These are phyloP conservation scores for Schoenoplectus tabernaemontani DNA, from an alignment of 202 grass and related monocot genomes.

Conservation along the genomic window DNA sequence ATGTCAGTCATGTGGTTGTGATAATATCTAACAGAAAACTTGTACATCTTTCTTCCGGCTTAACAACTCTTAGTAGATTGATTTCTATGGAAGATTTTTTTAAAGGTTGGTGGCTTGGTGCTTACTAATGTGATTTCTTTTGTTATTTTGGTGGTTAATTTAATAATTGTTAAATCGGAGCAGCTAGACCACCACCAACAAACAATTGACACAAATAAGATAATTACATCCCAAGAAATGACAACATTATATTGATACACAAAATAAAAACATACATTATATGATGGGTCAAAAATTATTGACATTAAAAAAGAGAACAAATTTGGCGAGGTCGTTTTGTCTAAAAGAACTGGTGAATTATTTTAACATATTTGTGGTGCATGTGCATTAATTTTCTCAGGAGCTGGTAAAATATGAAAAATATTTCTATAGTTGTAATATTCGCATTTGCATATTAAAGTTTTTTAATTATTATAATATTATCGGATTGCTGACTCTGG, in stretches of 20 bases:
- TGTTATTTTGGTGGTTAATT: not conserved
- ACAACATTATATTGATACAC: not conserved
- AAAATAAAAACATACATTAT: not conserved
- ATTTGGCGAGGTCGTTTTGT: not conserved
- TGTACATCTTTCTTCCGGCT: not conserved
- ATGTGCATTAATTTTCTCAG: too few species aligned
- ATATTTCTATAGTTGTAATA: too few species aligned
- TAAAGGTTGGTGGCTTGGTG: not conserved
- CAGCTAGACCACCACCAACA: not conserved
- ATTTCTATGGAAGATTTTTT: not conserved
- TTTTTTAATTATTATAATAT: not conserved
- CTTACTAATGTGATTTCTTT: not conserved
- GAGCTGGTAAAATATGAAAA: too few species aligned
- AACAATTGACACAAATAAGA: not conserved
- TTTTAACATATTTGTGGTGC: too few species aligned
- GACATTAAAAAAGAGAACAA: not conserved
- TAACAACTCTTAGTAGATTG: not conserved
- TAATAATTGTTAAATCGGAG: not conserved
- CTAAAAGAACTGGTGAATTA: too few species aligned
- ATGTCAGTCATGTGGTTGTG: not conserved
- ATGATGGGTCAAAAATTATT: not conserved
- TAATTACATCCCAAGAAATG: not conserved
- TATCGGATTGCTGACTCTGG: not conserved
- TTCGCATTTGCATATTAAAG: too few species aligned
- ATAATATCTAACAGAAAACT: not conserved